These are phyloP conservation scores for Wickerhamomyces sp. DNA, from an alignment of 1,139 yeast species.

Conservation along the genomic window DNA sequence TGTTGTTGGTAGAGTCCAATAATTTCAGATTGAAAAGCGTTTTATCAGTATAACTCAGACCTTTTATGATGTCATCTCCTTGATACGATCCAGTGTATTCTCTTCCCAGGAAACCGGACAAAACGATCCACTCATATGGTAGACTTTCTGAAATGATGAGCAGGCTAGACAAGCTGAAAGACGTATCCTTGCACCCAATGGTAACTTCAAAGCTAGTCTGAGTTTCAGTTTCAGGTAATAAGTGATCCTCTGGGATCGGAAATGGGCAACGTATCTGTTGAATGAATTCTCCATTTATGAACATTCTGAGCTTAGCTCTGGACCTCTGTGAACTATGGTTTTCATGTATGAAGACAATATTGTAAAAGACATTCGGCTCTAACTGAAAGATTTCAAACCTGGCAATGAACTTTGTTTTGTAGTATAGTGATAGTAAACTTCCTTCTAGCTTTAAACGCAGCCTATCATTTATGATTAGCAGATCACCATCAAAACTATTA, in stretches of 20 bases:
- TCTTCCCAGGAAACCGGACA: conserved; percentile 34
- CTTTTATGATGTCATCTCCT: conserved; percentile 29
- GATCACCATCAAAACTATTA: conserved; percentile 2
- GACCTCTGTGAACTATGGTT: conserved; percentile 9
- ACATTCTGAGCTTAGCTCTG: conserved; percentile 17
- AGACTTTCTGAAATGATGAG: conserved; percentile 24
- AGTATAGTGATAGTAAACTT: conserved; percentile 12
- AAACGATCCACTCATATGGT: conserved; percentile 31
- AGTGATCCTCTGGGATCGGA: conserved; percentile 11
- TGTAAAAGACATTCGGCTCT: conserved; percentile 13
- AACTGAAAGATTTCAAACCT: conserved; percentile 15
- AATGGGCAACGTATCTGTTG: conserved; percentile 16
- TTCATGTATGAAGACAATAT: conserved; percentile 19
- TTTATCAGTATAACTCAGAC: conserved; percentile 30
- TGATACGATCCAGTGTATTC: conserved; percentile 34
- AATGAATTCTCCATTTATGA: conserved; percentile 18
- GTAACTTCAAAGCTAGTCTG: conserved; percentile 1
- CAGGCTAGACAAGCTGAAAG: conserved; percentile 18
- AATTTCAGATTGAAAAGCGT: conserved; percentile 28
- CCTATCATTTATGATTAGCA: conserved; percentile 13
- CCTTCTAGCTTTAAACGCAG: conserved; percentile 9
- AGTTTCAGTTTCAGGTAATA: not conserved
- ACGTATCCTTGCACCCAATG: conserved; percentile 12
- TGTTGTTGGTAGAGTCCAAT: conserved; percentile 15
- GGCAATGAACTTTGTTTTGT: conserved; percentile 7